These are phyloP conservation scores for Oryza glumipatula DNA, from an alignment of 176 grass and related monocot species.

Conservation along the genomic window DNA sequence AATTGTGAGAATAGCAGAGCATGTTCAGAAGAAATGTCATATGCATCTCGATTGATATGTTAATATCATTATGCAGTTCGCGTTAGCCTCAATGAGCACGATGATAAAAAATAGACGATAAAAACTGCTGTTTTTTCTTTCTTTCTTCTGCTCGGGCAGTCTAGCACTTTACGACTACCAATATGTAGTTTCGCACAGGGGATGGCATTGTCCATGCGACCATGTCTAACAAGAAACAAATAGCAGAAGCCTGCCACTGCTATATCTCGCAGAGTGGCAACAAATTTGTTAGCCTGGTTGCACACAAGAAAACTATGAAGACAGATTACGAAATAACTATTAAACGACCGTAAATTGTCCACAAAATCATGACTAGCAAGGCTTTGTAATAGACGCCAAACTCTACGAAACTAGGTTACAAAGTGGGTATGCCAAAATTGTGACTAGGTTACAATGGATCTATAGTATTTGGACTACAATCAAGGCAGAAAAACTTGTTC, in stretches of 20 bases:
- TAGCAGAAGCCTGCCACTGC: background rate
- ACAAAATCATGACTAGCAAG: background rate
- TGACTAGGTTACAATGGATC: background rate
- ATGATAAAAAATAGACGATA: too few species aligned
- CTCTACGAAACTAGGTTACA: background rate
- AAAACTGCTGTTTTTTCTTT: too few species aligned
- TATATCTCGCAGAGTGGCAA: background rate
- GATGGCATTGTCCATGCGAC: background rate
- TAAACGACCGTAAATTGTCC: background rate
- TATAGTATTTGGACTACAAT: background rate
- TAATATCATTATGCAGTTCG: too few species aligned
- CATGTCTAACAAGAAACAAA: background rate
- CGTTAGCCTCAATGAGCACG: too few species aligned
- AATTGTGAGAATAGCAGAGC: background rate
- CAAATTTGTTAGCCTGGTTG: background rate
- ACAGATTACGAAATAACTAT: background rate
- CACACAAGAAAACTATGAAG: background rate
- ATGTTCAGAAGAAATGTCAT: slow-evolving; percentile 12
- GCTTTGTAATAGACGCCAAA: background rate
- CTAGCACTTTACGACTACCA: background rate
- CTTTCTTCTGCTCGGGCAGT: background rate
- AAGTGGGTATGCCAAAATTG: slow-evolving; percentile 2
- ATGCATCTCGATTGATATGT: background rate
- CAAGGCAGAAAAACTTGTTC: background rate
- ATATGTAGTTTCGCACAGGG: background rate